Conservation (phyloP, 352 stramenopile genomes). For the Globisporangium heterothallicum region DNA sequence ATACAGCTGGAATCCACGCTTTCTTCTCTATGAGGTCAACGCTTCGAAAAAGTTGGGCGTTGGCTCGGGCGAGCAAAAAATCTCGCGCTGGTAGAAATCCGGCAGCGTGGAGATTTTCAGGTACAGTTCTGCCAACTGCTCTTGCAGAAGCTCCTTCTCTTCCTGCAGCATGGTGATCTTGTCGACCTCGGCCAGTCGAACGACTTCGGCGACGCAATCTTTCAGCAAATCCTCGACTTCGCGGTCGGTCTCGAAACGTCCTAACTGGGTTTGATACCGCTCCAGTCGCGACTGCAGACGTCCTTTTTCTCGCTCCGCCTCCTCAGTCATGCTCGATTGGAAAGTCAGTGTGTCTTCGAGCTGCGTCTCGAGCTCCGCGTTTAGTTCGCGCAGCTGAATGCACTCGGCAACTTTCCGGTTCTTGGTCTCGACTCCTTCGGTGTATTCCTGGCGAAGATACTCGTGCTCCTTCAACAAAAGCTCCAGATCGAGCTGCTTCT, state of each 20-base stretch:
- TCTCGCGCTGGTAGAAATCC: slow-evolving; percentile 82
- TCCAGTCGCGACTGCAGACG: slow-evolving; percentile 36
- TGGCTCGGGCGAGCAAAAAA: slow-evolving; percentile 76
- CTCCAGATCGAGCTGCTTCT: slow-evolving; percentile 32
- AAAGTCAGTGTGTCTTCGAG: slow-evolving; percentile 18
- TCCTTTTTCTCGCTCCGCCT: slow-evolving; percentile 25
- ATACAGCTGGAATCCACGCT: no score
- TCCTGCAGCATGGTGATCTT: slow-evolving; percentile 53
- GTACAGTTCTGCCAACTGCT: slow-evolving; percentile 65
- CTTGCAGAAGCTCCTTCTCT: slow-evolving; percentile 65
- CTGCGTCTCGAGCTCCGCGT: slow-evolving; percentile 24
- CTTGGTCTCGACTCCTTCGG: slow-evolving; percentile 23
- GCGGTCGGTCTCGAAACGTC: slow-evolving; percentile 30
- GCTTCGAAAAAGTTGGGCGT: slow-evolving; percentile 75
- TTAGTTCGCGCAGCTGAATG: slow-evolving; percentile 17
- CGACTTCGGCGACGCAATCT: slow-evolving; percentile 52
- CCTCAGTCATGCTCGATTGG: slow-evolving; percentile 17
- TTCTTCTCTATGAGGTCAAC: slow-evolving; percentile 33
- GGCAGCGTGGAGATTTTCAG: slow-evolving; percentile 80
- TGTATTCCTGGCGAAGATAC: slow-evolving; percentile 31
- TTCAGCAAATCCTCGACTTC: slow-evolving; percentile 53
- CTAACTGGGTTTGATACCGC: slow-evolving; percentile 57
- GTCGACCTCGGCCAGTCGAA: slow-evolving; percentile 47
- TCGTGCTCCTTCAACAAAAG: slow-evolving; percentile 39
- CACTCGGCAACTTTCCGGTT: slow-evolving; percentile 21